phyloP scores from a whole-genome alignment of 441 rosid species.

The Populus tomentosa region DNA sequence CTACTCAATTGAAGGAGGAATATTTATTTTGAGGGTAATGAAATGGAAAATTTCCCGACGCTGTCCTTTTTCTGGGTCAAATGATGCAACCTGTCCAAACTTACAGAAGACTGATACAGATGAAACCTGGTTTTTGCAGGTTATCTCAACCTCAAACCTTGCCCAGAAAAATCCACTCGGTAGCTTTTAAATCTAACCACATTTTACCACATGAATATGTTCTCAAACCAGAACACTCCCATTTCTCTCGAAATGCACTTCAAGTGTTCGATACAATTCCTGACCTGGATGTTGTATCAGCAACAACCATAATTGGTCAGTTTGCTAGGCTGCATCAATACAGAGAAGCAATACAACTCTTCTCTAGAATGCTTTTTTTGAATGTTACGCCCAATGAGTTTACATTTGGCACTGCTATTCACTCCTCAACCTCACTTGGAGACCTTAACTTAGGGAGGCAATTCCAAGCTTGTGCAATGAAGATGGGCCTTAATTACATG shows the following conservation, averaged over 20 bases:
- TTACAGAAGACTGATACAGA: not conserved
- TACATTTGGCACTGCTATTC: slow-evolving; percentile 64
- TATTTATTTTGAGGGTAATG: too few species aligned
- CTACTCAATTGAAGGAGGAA: too few species aligned
- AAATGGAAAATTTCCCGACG: not conserved
- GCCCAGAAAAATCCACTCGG: slow-evolving; percentile 3
- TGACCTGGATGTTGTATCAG: slow-evolving; percentile 41
- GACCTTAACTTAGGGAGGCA: slow-evolving; percentile 52
- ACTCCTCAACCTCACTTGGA: slow-evolving; percentile 34
- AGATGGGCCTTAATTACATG: slow-evolving; percentile 54
- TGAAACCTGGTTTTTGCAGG: slow-evolving; percentile 5
- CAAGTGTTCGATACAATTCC: slow-evolving; percentile 53
- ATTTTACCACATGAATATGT: not conserved
- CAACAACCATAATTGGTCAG: slow-evolving; percentile 45
- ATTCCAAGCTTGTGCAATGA: slow-evolving; percentile 55
- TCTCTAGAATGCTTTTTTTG: slow-evolving; percentile 44
- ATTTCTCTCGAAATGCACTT: slow-evolving; percentile 22
- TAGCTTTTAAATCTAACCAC: slow-evolving; percentile 2
- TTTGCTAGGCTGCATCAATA: slow-evolving; percentile 37
- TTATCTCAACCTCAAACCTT: not conserved
- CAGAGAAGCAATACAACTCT: slow-evolving; percentile 44
- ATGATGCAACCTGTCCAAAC: too few species aligned
- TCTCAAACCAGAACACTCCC: not conserved
- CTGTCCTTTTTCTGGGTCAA: not conserved
- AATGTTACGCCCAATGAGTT: slow-evolving; percentile 61